Evolutionary conservation across 306 rosid species (phyloP).

Genomic region (Cyclanthera cordifolia): DNA sequence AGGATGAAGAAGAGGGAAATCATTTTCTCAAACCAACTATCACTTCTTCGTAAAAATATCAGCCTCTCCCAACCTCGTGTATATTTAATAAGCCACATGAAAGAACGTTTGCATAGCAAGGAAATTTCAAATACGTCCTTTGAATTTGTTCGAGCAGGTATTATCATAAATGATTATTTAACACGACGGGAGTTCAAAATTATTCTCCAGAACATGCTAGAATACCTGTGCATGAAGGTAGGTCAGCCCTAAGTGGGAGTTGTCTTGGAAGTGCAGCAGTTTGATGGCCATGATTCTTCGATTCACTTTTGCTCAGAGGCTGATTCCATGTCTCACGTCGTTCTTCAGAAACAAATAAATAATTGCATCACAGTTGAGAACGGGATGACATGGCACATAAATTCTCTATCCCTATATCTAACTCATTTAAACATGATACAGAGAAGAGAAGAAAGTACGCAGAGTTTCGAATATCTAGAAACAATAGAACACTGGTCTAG

Average conservation of each 20-base stretch:
- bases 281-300: constrained; percentile 29
- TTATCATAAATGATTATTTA: background rate
- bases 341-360: constrained; percentile 24
- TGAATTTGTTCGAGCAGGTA: background rate
- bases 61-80: background rate
- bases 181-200: background rate
- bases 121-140: background rate
- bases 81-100: background rate
- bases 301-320: constrained; percentile 36
- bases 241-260: constrained; percentile 84
- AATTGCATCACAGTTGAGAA: constrained; percentile 12
- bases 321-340: constrained; percentile 57
- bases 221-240: constrained; percentile 74
- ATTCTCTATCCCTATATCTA: background rate
- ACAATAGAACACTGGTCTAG: background rate
- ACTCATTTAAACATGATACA: background rate
- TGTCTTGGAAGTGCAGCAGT: constrained; percentile 63
- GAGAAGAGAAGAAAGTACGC: background rate
- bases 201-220: background rate
- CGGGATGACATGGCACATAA: background rate
- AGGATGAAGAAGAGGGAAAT: background rate
- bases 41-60: background rate
- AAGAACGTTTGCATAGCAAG: background rate
- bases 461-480: background rate
- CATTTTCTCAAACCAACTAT: background rate